Percentiles rank a stretch among this genome's conserved stretches.
These are phyloP conservation scores for Falciphora oryzae DNA, from an alignment of 2,329 filamentous ascomycete species.

Conservation along the genomic window DNA sequence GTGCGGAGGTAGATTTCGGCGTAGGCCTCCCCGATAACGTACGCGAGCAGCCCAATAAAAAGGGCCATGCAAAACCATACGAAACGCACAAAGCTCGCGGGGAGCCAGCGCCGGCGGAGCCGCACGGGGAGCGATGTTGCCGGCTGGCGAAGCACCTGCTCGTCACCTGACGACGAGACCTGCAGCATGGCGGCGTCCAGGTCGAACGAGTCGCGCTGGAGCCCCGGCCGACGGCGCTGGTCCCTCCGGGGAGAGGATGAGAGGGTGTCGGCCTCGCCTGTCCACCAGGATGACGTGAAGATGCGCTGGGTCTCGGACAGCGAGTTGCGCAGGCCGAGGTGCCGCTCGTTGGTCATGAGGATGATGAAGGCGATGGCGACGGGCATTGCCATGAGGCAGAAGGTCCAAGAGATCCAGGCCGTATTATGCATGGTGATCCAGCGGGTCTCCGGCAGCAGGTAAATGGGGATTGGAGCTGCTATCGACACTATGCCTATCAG, in stretches of 20 bases:
- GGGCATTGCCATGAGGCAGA: slow-evolving; percentile 63
- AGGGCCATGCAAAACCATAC: slow-evolving; percentile 64
- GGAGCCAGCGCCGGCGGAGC: slow-evolving; percentile 50
- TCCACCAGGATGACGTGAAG: slow-evolving; percentile 62
- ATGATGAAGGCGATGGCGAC: slow-evolving; percentile 61
- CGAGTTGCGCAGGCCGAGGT: slow-evolving; percentile 53
- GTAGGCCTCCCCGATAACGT: slow-evolving; percentile 63
- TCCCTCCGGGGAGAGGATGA: slow-evolving; percentile 30
- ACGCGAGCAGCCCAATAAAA: slow-evolving; percentile 56
- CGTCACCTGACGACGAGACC: not conserved
- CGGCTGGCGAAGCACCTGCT: slow-evolving; percentile 15
- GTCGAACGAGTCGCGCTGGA: slow-evolving; percentile 32
- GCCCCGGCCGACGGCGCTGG: slow-evolving; percentile 32
- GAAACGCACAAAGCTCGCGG: slow-evolving; percentile 62
- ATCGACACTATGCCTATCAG: slow-evolving; percentile 57
- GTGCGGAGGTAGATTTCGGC: slow-evolving; percentile 64
- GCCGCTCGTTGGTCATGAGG: slow-evolving; percentile 57
- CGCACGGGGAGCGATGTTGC: slow-evolving; percentile 29
- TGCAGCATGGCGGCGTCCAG: slow-evolving; percentile 24
- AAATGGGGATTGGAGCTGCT: slow-evolving; percentile 53
- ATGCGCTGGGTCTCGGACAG: slow-evolving; percentile 63
- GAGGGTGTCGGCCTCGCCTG: slow-evolving; percentile 47
- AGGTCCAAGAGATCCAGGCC: slow-evolving; percentile 64
- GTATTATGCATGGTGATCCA: slow-evolving; percentile 59
- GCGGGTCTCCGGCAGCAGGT: slow-evolving; percentile 45